Evolutionary conservation across 2,329 filamentous ascomycete genomes (phyloP).

Genomic region (Elsinoe ampelina): DNA sequence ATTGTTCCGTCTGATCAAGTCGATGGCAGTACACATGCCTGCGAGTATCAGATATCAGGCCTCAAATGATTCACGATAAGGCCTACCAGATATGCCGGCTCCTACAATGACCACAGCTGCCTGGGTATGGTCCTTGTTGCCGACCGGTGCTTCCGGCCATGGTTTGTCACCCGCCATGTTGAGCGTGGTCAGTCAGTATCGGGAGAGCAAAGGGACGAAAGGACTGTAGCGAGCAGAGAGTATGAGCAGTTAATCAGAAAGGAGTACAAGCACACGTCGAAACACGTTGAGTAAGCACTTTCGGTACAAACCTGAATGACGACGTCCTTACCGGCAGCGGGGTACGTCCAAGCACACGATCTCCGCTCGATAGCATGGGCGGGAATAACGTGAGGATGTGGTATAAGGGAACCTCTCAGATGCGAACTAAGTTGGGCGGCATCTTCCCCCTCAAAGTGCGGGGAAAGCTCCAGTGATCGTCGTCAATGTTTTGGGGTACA

Average conservation of each 20-base stretch:
- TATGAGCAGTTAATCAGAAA: not conserved
- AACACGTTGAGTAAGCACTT: not conserved
- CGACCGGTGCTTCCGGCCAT: slow-evolving; percentile 37
- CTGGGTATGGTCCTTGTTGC: slow-evolving; percentile 43
- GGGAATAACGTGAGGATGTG: not conserved
- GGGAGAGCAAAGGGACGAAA: not conserved
- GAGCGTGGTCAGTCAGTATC: not conserved
- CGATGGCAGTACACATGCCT: slow-evolving; percentile 49
- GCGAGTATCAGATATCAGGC: not conserved
- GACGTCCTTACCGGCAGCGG: not conserved
- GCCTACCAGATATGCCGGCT: slow-evolving; percentile 43
- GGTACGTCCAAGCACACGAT: not conserved
- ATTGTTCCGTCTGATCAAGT: slow-evolving; percentile 44
- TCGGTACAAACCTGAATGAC: not conserved
- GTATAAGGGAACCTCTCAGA: not conserved
- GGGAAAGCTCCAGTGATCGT: not conserved
- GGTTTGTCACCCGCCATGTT: slow-evolving; percentile 33
- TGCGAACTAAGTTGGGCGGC: not conserved
- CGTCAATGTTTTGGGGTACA: not conserved
- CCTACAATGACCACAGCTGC: slow-evolving; percentile 50
- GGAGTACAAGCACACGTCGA: not conserved
- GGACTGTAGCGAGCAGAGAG: not conserved
- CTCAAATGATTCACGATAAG: not conserved
- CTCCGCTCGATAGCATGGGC: not conserved
- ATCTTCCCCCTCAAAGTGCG: not conserved